phyloP scores from a whole-genome alignment of 1,139 yeast species.

The Hyphopichia buzzinii region DNA sequence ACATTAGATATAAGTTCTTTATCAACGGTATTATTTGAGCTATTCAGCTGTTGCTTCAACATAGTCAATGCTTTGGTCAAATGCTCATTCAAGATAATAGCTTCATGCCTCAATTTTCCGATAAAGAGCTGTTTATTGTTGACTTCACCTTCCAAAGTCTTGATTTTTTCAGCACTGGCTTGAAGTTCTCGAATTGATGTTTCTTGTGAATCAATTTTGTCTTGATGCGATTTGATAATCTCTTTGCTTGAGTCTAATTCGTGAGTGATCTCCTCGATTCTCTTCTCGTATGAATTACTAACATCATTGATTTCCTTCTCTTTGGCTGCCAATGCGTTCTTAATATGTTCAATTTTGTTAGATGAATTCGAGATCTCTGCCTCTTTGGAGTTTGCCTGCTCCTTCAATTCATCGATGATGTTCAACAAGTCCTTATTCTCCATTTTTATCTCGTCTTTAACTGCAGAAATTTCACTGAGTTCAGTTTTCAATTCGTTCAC shows the following conservation, averaged over 20 bases:
- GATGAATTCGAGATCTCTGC: conserved; percentile 15
- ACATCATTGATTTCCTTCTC: conserved; percentile 7
- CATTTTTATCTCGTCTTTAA: conserved; percentile 47
- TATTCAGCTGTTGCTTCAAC: conserved; percentile 69
- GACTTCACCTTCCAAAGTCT: conserved; percentile 30
- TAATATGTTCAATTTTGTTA: conserved; percentile 16
- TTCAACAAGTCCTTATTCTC: conserved; percentile 40
- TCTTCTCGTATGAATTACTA: conserved; percentile 10
- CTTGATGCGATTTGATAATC: conserved; percentile 12
- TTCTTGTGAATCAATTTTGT: conserved; percentile 9
- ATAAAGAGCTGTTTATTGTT: conserved; percentile 77
- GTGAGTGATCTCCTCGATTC: conserved; percentile 5
- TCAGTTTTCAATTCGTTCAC: conserved; percentile 40
- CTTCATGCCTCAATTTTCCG: conserved; percentile 92
- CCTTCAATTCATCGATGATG: conserved; percentile 48
- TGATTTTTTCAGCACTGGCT: conserved; percentile 9
- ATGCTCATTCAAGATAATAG: conserved; percentile 92
- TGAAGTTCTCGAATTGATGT: conserved; percentile 16
- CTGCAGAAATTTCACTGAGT: conserved; percentile 46
- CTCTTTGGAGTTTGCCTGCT: conserved; percentile 26
- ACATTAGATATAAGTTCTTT: conserved; percentile 85
- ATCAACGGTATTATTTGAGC: conserved; percentile 71
- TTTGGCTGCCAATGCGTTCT: conserved; percentile 19
- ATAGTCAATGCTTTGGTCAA: conserved; percentile 80
- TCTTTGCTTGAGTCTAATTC: conserved; percentile 7